Percentiles rank a stretch among this genome's conserved stretches.
Conservation (phyloP, 148 eudicot species). For the Amaranthus palmeri region DNA sequence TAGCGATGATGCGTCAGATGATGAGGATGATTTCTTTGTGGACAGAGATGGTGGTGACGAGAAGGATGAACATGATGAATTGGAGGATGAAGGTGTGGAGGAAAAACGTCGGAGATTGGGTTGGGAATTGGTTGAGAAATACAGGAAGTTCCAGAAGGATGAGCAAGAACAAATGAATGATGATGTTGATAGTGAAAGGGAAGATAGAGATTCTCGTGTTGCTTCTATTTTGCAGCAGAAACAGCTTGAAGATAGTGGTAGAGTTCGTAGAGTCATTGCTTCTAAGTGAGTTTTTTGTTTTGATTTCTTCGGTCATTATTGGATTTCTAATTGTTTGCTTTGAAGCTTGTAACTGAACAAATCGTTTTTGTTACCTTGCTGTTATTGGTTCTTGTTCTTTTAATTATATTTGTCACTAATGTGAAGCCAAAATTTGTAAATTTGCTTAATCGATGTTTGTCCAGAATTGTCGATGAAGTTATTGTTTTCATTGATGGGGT, state of each 20-base stretch:
- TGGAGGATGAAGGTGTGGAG: slow-evolving; percentile 33
- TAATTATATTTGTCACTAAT: too few species aligned
- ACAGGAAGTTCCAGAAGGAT: slow-evolving; percentile 18
- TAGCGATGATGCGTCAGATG: slow-evolving; percentile 22
- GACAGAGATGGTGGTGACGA: slow-evolving; percentile 16
- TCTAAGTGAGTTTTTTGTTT: slow-evolving; percentile 39
- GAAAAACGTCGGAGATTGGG: slow-evolving; percentile 30
- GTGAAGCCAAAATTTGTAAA: too few species aligned
- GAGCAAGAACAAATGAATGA: slow-evolving; percentile 29
- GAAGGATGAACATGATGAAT: slow-evolving; percentile 24
- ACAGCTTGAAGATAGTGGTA: slow-evolving; percentile 88
- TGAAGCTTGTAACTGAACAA: too few species aligned
- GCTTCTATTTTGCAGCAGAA: slow-evolving; percentile 57
- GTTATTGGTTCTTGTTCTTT: too few species aligned
- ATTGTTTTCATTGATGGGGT: too few species aligned
- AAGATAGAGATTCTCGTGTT: slow-evolving; percentile 58
- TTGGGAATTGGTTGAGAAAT: slow-evolving; percentile 17
- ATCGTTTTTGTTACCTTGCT: too few species aligned
- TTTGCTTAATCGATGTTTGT: too few species aligned
- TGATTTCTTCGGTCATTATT: not conserved
- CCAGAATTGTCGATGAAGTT: too few species aligned
- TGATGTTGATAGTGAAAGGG: slow-evolving; percentile 27
- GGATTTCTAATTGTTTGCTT: not conserved
- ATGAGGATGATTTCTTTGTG: slow-evolving; percentile 4
- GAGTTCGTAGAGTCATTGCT: slow-evolving; percentile 60